Conservation (phyloP, 2,329 filamentous ascomycete species). For the Lasiodiplodia sp. region DNA sequence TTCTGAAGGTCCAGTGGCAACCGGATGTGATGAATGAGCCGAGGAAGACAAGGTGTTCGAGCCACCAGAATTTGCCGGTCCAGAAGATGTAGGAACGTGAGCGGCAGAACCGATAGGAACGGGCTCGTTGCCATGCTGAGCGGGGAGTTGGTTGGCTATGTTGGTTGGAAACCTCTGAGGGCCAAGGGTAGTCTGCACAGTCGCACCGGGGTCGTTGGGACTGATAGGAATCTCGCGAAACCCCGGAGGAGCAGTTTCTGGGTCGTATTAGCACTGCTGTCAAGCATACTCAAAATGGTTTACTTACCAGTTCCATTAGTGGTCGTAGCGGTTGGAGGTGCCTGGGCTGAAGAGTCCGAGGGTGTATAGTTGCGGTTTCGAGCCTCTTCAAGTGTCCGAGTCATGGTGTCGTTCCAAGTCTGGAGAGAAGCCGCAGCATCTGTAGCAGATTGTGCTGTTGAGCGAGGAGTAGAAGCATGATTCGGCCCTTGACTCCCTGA, state of each 20-base stretch:
- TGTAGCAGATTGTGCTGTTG: slow-evolving; percentile 1
- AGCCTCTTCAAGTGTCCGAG: slow-evolving; percentile 9
- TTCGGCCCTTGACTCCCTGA: neutral
- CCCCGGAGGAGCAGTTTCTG: neutral
- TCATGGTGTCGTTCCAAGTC: slow-evolving; percentile 27
- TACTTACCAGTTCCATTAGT: neutral
- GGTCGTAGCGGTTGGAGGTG: neutral
- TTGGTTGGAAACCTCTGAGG: neutral
- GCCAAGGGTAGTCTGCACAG: slow-evolving; percentile 1
- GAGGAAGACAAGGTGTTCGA: neutral
- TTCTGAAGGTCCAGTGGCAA: neutral
- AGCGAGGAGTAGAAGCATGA: neutral
- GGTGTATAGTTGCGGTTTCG: slow-evolving; percentile 8
- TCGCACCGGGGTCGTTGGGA: neutral
- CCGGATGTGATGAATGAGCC: neutral
- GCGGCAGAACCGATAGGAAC: neutral
- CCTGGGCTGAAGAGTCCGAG: neutral
- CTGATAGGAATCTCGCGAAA: neutral
- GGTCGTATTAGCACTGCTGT: neutral
- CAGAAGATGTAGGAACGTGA: neutral
- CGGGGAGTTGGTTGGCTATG: neutral
- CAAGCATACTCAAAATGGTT: neutral
- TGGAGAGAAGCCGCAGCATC: slow-evolving; percentile 21
- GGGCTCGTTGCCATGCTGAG: neutral
- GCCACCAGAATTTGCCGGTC: neutral